Conservation (phyloP, 176 grass and related monocot genomes). For the Saccharum spontaneum region DNA sequence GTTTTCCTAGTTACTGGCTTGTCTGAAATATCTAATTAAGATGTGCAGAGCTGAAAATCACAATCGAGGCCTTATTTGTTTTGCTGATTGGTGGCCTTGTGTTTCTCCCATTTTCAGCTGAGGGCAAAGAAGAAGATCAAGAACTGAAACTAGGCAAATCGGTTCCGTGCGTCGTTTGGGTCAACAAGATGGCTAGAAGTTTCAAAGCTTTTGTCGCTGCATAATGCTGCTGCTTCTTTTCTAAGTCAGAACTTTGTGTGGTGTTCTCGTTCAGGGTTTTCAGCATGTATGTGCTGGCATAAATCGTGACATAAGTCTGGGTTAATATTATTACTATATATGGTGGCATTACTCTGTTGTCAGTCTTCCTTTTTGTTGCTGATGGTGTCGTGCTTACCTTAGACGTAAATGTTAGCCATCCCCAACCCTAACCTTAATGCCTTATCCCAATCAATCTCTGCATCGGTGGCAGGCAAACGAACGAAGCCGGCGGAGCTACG, state of each 20-base stretch:
- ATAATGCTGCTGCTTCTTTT: not conserved
- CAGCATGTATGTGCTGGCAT: not conserved
- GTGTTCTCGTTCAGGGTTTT: conserved; percentile 2
- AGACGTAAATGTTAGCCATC: too few species aligned
- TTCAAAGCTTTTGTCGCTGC: not conserved
- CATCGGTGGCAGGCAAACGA: too few species aligned
- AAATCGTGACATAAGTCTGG: not conserved
- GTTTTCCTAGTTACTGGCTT: not conserved
- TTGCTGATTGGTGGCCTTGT: not conserved
- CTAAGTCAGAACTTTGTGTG: not conserved
- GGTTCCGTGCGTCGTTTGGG: not conserved
- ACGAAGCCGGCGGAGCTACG: too few species aligned
- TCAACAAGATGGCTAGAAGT: not conserved
- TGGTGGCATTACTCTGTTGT: not conserved
- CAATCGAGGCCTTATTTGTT: not conserved
- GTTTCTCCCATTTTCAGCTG: conserved; percentile 40
- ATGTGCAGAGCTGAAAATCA: not conserved
- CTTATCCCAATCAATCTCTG: too few species aligned
- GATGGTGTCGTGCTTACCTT: too few species aligned
- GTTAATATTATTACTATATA: not conserved
- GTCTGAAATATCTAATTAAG: not conserved
- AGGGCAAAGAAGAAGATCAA: conserved; percentile 99
- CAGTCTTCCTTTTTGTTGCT: not conserved
- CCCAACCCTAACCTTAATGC: too few species aligned
- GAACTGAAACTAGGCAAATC: conserved; percentile 23